Evolutionary conservation across 78 protist species (phyloP), one percentile per base, ranked within the genome.

Genomic region (Cavenderia fasciculata): DNA sequence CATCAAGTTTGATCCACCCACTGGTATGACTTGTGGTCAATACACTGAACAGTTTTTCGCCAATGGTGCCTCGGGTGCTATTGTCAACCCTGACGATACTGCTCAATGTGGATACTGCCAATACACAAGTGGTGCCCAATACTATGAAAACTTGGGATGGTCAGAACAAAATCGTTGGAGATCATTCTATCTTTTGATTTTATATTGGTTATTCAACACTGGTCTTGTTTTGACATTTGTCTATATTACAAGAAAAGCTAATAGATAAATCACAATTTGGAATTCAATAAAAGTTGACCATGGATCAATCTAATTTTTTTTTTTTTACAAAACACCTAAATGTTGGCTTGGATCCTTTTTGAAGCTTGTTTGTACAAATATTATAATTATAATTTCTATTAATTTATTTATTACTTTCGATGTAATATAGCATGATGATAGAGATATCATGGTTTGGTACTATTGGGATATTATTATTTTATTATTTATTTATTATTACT

Each of bases 161-260:
- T 19, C 51, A 2, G 47, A 38, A 4, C 71, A 68, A n/a, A 59
- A 85, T 41, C 59, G 79, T 38, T 85, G 92, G 92, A 56, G 92
- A 25, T 59, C 56, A 7, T 68, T 85, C 27, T 78, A 79, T 59
- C 57, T 69, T 47, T 29, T 86, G 2, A 14, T 34, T 34, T 16
- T 43, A 2, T 86, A 43, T 33, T 59, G 78, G 78, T 71, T 27
- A n/a, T 72, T 57, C 16, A 66, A 70, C 41, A 41, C 72, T 11
- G 5, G 43, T 29, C 19, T 52, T 31, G 63, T 86, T 31, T 27
- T 86, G 23, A 25, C 36, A 31, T 86, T 86, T 49, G 63, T 86
- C 5, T 86, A 65, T 49, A 7, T 72, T 10, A 71, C 61, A 0
- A 49, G 77, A 44, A 86, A 86, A 86, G 71, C 56, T 43, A 56